Evolutionary conservation across 495 filamentous ascomycete species (phyloP).

Genomic region (Tuber aestivum): DNA sequence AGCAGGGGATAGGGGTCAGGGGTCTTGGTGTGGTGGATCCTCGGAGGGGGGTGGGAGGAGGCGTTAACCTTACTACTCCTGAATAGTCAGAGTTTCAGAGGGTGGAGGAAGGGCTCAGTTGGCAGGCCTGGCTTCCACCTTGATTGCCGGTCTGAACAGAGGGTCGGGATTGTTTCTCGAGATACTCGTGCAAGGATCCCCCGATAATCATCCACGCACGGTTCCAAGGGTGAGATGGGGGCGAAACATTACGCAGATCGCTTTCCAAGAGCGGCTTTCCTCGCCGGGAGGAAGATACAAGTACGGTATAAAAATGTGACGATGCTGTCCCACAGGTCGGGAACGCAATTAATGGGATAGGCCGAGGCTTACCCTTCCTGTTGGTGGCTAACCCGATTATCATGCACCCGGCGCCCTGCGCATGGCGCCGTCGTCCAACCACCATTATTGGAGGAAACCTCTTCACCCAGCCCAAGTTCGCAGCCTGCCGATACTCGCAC

Average conservation of each 20-base stretch:
- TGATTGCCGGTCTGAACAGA: conserved; percentile 40
- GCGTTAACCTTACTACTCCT: conserved; percentile 34
- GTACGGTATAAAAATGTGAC: conserved; percentile 37
- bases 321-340: conserved; percentile 35
- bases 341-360: conserved; percentile 32
- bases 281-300: conserved; percentile 24
- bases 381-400: conserved; percentile 35
- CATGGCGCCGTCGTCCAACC: conserved; percentile 16
- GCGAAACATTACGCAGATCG: conserved; percentile 40
- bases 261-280: conserved; percentile 38
- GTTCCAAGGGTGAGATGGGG: conserved; percentile 40
- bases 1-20: conserved; percentile 38
- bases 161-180: conserved; percentile 36
- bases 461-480: conserved; percentile 18
- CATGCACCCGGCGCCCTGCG: conserved; percentile 16
- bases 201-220: conserved; percentile 39
- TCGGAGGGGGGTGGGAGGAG: conserved; percentile 23
- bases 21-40: conserved; percentile 27
- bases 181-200: conserved; percentile 35
- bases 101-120: conserved; percentile 24
- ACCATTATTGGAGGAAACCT: conserved; percentile 14
- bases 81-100: conserved; percentile 35
- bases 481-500: too few species aligned
- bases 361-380: conserved; percentile 11
- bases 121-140: conserved; percentile 35